These are phyloP conservation scores for Globisporangium mamillatum DNA, from an alignment of 352 stramenopile genomes.

Conservation along the genomic window DNA sequence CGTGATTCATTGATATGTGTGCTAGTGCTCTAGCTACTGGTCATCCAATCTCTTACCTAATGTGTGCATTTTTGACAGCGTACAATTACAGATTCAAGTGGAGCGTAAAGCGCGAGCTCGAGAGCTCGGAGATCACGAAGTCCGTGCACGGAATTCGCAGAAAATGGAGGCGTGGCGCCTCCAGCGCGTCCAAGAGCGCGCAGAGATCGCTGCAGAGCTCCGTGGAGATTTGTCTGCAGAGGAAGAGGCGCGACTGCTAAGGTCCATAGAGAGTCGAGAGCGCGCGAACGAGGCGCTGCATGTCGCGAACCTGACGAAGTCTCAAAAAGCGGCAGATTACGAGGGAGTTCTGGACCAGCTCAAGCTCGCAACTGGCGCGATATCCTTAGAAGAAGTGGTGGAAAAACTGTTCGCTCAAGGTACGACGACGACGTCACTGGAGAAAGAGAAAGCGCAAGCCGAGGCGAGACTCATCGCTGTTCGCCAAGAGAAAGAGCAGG, in stretches of 20 bases:
- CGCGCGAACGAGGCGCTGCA: constrained; percentile 63
- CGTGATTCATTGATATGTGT: not conserved
- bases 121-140: constrained; percentile 72
- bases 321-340: constrained; percentile 66
- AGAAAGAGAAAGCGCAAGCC: constrained; percentile 70
- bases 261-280: constrained; percentile 62
- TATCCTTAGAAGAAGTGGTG: constrained; percentile 51
- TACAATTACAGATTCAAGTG: constrained; percentile 69
- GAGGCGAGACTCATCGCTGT: constrained; percentile 50
- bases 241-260: constrained; percentile 52
- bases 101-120: constrained; percentile 59
- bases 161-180: constrained; percentile 80
- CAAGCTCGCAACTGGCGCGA: constrained; percentile 62
- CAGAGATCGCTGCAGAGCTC: constrained; percentile 74
- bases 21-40: not conserved
- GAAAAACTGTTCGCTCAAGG: constrained; percentile 70
- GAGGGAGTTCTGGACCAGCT: constrained; percentile 62
- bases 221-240: constrained; percentile 67
- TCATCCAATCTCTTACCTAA: not conserved
- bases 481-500: constrained; percentile 65
- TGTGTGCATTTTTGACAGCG: constrained; percentile 16
- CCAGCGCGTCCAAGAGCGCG: constrained; percentile 65
- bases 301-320: constrained; percentile 61
- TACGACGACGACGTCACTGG: constrained; percentile 54
- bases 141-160: constrained; percentile 77